Evolutionary conservation across 805 yeast species (phyloP), one percentile per base, ranked within the genome.

Genomic region (Teunomyces lycoperdinae): DNA sequence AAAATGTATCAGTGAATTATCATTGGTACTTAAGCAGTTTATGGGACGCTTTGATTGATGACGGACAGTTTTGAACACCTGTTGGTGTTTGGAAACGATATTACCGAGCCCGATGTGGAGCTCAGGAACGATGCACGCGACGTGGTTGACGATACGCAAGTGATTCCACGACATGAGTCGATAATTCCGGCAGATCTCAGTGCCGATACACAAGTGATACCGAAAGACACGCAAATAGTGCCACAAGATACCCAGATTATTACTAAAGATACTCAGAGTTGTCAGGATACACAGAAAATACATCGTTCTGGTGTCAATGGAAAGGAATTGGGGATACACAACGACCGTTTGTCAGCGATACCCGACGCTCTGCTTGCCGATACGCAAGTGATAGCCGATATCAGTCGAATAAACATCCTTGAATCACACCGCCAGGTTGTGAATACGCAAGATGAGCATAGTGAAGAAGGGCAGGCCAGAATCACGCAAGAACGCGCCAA

Each of bases 351-450:
- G 24, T 20, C 24, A 5, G 24, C 24, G 24, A 20, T 20, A 20
- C 24, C 24, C 24, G 24, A 20, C 6, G 24, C 24, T 20, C 24
- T 20, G 24, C 24, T 20, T 3, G 20, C 20, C 8, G 20, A 16
- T 16, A 35, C 20, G 6, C 24, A 20, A 9, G 20, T 16, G 11
- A 13, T 14, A 7, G 34, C 10, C 11, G 28, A 13, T 9, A 24
- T 27, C 43, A n/a, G 28, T 27, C 34, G 20, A 24, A 36, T 27
- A 13, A 29, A n/a, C 28, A 9, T 10, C 17, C 61, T 30, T 24
- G 40, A 35, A 52, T 65, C 17, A 53, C 69, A n/a, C 57, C 66
- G 56, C 6, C 75, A 72, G 48, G 77, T 72, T 30, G 46, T 55
- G 32, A 63, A 63, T 36, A 63, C 68, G 5, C 68, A 63, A 44